These are phyloP conservation scores for Dioscorea dumetorum DNA, from an alignment of 106 monocot species.

Conservation along the genomic window DNA sequence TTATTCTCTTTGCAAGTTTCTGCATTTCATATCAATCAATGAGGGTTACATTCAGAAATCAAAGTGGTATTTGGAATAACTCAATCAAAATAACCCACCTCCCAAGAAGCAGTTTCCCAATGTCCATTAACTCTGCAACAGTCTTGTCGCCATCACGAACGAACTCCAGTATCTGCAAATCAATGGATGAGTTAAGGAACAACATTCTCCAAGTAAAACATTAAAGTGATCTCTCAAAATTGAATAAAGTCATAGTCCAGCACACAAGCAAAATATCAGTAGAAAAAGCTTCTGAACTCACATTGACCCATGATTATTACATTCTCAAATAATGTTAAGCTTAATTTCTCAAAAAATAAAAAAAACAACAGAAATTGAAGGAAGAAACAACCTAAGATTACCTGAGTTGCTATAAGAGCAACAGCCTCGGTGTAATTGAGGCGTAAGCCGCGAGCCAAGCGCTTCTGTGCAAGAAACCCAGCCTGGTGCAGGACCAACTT, in stretches of 20 bases:
- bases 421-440: slow-evolving; percentile 96
- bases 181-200: not conserved
- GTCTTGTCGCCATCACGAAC: slow-evolving; percentile 90
- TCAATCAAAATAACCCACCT: slow-evolving; percentile 34
- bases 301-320: no score
- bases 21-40: no score
- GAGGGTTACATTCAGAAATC: no score
- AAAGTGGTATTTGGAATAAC: not conserved
- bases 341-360: not conserved
- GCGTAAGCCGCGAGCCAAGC: slow-evolving; percentile 79
- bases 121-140: slow-evolving; percentile 86
- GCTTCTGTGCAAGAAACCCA: slow-evolving; percentile 87
- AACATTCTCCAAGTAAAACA: not conserved
- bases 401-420: slow-evolving; percentile 94
- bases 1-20: no score
- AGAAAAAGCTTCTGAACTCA: no score
- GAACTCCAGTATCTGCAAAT: slow-evolving; percentile 79
- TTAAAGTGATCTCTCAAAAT: not conserved
- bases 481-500: slow-evolving; percentile 71
- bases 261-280: no score
- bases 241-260: no score
- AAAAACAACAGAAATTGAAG: no score
- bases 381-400: slow-evolving; percentile 1
- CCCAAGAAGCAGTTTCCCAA: slow-evolving; percentile 90
- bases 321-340: no score